Evolutionary conservation across 2,329 filamentous ascomycete genomes (phyloP).

Genomic region (Chaetothyriales sp.): DNA sequence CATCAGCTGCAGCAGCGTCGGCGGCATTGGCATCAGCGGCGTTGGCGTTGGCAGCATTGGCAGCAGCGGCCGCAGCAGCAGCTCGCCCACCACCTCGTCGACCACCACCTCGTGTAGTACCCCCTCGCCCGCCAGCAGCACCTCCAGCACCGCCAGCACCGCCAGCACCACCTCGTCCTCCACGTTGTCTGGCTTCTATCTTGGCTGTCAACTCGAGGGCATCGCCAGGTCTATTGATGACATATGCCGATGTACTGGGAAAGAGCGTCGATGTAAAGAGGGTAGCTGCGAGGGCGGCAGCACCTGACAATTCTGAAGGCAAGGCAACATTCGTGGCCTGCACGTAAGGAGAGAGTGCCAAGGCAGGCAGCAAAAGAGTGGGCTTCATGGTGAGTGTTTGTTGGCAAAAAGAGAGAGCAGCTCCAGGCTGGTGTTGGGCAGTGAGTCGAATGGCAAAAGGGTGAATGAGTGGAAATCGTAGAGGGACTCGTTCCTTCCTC

Average conservation of each 20-base stretch:
- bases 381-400: not conserved
- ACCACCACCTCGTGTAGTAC: too few species aligned
- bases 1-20: too few species aligned
- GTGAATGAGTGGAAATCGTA: not conserved
- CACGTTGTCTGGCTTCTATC: too few species aligned
- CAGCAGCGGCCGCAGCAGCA: too few species aligned
- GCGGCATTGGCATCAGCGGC: too few species aligned
- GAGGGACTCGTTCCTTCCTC: too few species aligned
- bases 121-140: too few species aligned
- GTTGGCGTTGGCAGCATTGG: too few species aligned
- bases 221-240: not conserved
- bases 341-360: not conserved
- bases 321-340: not conserved
- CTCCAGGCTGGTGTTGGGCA: not conserved
- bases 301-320: not conserved
- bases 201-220: not conserved
- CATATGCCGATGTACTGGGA: not conserved
- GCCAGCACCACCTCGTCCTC: too few species aligned
- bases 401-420: not conserved
- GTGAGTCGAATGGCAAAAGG: not conserved
- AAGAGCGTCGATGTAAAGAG: not conserved
- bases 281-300: not conserved
- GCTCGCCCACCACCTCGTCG: too few species aligned
- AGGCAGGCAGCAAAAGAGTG: not conserved
- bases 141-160: too few species aligned